Evolutionary conservation across 495 filamentous ascomycete species (phyloP).

Genomic region (Staphylotrichum tortipilum): DNA sequence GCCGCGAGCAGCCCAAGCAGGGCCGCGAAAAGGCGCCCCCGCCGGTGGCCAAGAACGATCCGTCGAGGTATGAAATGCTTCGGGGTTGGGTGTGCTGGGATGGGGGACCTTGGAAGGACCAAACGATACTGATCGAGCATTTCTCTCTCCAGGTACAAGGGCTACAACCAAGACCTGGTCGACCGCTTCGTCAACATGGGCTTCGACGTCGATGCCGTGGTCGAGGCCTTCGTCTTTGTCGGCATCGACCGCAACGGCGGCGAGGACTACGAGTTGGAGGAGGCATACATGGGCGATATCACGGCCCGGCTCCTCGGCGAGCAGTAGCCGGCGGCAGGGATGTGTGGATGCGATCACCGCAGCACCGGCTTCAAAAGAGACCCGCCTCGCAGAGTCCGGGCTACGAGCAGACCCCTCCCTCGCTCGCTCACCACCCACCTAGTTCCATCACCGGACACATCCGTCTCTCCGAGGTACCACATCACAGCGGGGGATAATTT

Average conservation of each 20-base stretch:
- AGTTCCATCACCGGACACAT: too few species aligned
- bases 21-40: conserved; percentile 10
- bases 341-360: too few species aligned
- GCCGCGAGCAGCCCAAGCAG: conserved; percentile 17
- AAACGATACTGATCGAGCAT: neutral
- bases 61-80: conserved; percentile 29
- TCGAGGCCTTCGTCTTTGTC: conserved; percentile 72
- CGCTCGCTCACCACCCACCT: too few species aligned
- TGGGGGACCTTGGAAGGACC: too few species aligned
- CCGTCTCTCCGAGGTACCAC: too few species aligned
- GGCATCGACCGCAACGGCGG: conserved; percentile 71
- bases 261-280: conserved; percentile 74
- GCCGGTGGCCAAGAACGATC: conserved; percentile 23
- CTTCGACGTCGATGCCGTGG: conserved; percentile 82
- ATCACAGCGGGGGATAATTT: too few species aligned
- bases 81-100: neutral
- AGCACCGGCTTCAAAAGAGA: too few species aligned
- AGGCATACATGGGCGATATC: conserved; percentile 82
- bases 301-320: conserved; percentile 79
- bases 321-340: conserved; percentile 40
- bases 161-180: conserved; percentile 79
- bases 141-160: conserved; percentile 58
- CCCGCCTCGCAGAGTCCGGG: too few species aligned
- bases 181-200: conserved; percentile 91
- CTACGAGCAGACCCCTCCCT: too few species aligned